Evolutionary conservation across 2,329 filamentous ascomycete genomes (phyloP).

Genomic region (Didymella exigua): DNA sequence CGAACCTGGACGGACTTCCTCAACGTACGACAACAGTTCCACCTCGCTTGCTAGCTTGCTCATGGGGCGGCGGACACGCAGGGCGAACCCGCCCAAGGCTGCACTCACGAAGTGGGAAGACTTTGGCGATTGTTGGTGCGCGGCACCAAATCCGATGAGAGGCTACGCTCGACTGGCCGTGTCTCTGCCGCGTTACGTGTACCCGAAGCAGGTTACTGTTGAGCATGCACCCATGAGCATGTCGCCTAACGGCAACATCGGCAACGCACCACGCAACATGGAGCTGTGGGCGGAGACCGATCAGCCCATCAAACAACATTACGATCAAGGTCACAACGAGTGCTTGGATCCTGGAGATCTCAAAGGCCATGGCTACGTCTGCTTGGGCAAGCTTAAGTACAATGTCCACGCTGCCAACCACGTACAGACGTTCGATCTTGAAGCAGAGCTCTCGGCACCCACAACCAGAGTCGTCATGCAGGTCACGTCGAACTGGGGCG

Average conservation of each 20-base stretch:
- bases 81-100: slow-evolving; percentile 51
- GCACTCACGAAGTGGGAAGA: slow-evolving; percentile 76
- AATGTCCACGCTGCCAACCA: slow-evolving; percentile 50
- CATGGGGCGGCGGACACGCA: slow-evolving; percentile 1
- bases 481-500: slow-evolving; percentile 53
- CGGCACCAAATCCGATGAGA: slow-evolving; percentile 54
- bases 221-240: slow-evolving; percentile 53
- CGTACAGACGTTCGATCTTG: slow-evolving; percentile 50
- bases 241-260: slow-evolving; percentile 45
- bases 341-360: slow-evolving; percentile 21
- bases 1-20: slow-evolving; percentile 65
- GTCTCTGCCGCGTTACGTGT: slow-evolving; percentile 43
- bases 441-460: slow-evolving; percentile 33
- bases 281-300: slow-evolving; percentile 53
- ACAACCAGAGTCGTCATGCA: slow-evolving; percentile 48
- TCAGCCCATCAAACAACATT: slow-evolving; percentile 30
- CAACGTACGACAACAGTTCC: slow-evolving; percentile 42
- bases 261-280: slow-evolving; percentile 50
- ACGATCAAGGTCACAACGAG: slow-evolving; percentile 22
- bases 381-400: slow-evolving; percentile 51
- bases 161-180: slow-evolving; percentile 70
- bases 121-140: slow-evolving; percentile 87
- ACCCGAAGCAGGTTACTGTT: slow-evolving; percentile 50
- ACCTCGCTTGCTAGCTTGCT: background rate
- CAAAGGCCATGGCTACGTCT: slow-evolving; percentile 41